These are phyloP conservation scores for Kodamaea suecica DNA, from an alignment of 1,139 yeast genomes.

Conservation along the genomic window DNA sequence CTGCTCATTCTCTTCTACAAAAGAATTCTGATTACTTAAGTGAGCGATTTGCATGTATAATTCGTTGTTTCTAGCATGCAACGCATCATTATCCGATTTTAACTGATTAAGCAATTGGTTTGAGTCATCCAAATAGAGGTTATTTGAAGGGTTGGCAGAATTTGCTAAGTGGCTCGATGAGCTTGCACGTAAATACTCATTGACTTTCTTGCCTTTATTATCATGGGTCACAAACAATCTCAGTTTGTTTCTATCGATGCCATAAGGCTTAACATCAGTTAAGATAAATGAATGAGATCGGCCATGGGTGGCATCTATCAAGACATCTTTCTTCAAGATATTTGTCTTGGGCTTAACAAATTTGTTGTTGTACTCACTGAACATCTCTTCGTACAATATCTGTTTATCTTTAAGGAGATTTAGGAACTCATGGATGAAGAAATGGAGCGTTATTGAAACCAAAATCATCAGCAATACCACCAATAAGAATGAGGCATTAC, in stretches of 20 bases:
- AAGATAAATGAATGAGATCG: conserved; percentile 32
- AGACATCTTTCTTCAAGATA: conserved; percentile 56
- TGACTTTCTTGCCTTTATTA: conserved; percentile 33
- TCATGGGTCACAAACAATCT: conserved; percentile 48
- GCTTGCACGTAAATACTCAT: conserved; percentile 11
- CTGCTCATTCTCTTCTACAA: conserved; percentile 4
- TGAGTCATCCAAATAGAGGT: conserved; percentile 12
- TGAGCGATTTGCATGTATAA: conserved; percentile 12
- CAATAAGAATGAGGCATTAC: conserved; percentile 26
- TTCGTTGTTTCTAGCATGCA: conserved; percentile 13
- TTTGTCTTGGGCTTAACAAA: conserved; percentile 62
- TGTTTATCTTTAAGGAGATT: conserved; percentile 56
- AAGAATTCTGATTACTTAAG: conserved; percentile 6
- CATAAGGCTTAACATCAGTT: conserved; percentile 28
- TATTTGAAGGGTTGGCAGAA: conserved; percentile 1
- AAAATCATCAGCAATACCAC: conserved; percentile 38
- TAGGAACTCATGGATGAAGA: conserved; percentile 44
- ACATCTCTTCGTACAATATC: conserved; percentile 57
- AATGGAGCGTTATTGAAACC: conserved; percentile 39
- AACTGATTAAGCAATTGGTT: conserved; percentile 13
- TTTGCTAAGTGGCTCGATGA: background rate
- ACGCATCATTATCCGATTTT: conserved; percentile 14
- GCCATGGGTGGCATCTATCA: conserved; percentile 58
- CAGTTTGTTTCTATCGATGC: conserved; percentile 29
- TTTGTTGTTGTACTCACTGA: conserved; percentile 62